These are phyloP conservation scores for Tritrichomonas foetus DNA, from an alignment of 208 protist genomes.

Conservation along the genomic window DNA sequence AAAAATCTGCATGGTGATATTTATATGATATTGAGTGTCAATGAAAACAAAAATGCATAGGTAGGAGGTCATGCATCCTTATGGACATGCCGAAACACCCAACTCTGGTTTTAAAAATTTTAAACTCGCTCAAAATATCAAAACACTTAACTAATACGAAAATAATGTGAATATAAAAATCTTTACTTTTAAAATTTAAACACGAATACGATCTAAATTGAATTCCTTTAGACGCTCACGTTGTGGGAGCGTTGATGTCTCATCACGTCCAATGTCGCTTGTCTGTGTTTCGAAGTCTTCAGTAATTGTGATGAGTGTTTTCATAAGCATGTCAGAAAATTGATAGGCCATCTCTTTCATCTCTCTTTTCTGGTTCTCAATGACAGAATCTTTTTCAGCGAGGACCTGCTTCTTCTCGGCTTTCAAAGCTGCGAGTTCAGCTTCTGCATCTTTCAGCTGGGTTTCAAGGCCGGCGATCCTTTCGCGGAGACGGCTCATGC, in stretches of 20 bases:
- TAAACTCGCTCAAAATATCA: no score
- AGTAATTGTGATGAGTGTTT: constrained; percentile 32
- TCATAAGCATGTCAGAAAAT: constrained; percentile 29
- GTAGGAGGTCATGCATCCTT: no score
- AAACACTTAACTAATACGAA: no score
- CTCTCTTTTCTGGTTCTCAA: constrained; percentile 39
- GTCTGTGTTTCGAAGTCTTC: constrained; percentile 37
- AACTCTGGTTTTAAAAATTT: no score
- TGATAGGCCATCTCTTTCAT: constrained; percentile 39
- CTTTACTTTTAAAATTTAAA: neutral
- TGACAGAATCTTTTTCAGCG: constrained; percentile 10
- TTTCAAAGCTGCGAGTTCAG: neutral
- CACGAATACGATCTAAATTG: neutral
- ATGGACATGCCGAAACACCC: no score
- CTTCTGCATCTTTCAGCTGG: neutral
- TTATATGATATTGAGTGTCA: no score
- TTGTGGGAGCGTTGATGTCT: neutral
- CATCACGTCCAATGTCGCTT: neutral
- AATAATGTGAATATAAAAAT: neutral
- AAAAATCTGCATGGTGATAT: no score
- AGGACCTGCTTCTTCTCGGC: neutral
- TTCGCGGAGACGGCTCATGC: neutral
- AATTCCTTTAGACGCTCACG: neutral
- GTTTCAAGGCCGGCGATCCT: neutral
- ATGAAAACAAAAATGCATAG: no score